Evolutionary conservation across 352 stramenopile species (phyloP).

Genomic region (Saprolegnia parasitica): DNA sequence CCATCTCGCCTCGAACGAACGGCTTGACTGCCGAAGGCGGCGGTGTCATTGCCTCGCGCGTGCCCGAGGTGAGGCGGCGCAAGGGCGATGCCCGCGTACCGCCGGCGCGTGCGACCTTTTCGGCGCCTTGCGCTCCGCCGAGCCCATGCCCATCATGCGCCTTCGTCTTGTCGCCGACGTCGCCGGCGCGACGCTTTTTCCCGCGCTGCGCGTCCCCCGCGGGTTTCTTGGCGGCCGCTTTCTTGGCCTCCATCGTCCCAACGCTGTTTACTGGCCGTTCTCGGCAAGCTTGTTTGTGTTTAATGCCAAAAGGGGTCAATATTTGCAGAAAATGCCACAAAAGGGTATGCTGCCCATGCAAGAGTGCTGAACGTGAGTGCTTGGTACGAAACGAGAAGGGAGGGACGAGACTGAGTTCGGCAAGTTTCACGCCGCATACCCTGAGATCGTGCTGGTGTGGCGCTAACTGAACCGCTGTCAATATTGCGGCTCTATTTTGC

Average conservation of each 20-base stretch:
- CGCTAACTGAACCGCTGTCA: too few species aligned
- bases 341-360: too few species aligned
- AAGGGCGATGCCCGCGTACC: constrained; percentile 15
- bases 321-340: too few species aligned
- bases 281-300: neutral
- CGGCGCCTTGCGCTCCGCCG: neutral
- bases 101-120: constrained; percentile 13
- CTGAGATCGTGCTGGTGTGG: too few species aligned
- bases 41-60: neutral
- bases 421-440: too few species aligned
- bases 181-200: constrained; percentile 8
- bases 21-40: constrained; percentile 45
- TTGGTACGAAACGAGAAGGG: too few species aligned
- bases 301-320: neutral
- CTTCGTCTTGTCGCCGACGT: constrained; percentile 1
- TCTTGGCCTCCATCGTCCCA: constrained; percentile 18
- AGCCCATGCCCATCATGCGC: neutral
- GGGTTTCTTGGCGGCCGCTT: constrained; percentile 18
- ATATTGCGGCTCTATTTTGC: neutral
- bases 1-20: constrained; percentile 68
- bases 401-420: too few species aligned
- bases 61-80: constrained; percentile 18
- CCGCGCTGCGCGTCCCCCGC: neutral
- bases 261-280: neutral
- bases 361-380: too few species aligned